These are phyloP conservation scores for Eucalyptus erythrocorys DNA, from an alignment of 345 rosid species.

Conservation along the genomic window DNA sequence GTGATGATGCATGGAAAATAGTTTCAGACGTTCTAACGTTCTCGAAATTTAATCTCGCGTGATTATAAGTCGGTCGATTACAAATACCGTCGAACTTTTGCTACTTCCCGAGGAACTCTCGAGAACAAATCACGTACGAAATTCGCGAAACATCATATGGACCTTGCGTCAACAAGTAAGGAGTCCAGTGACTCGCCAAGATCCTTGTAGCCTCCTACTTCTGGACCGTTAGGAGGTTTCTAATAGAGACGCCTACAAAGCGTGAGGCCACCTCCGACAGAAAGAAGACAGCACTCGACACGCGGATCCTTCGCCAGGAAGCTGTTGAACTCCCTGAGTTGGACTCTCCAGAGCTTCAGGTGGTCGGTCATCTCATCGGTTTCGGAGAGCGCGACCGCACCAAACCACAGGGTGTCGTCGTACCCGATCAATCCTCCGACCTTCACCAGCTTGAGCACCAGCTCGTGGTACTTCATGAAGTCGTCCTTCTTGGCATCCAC, in stretches of 20 bases:
- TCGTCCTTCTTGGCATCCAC: conserved; percentile 12
- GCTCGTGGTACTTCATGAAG: conserved; percentile 12
- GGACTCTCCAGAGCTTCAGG: neutral
- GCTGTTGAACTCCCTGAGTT: conserved; percentile 2
- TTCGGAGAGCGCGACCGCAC: conserved; percentile 1
- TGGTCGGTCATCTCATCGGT: neutral
- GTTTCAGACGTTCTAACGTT: too few species aligned
- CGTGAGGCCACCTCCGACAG: conserved; percentile 20
- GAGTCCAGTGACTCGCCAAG: too few species aligned
- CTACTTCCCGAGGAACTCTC: neutral
- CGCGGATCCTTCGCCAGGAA: conserved; percentile 10
- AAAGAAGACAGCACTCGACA: conserved; percentile 1
- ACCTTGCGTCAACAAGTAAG: too few species aligned
- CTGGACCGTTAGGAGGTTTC: neutral
- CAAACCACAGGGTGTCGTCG: conserved; percentile 23
- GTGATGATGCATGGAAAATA: neutral
- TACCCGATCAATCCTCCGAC: conserved; percentile 21
- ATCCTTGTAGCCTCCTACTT: too few species aligned
- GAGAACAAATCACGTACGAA: neutral
- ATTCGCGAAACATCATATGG: too few species aligned
- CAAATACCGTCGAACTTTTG: neutral
- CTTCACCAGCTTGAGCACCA: conserved; percentile 12
- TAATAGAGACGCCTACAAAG: conserved; percentile 1
- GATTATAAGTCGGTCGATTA: too few species aligned
- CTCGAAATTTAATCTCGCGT: neutral